Evolutionary conservation across 2,329 filamentous ascomycete genomes (phyloP), one percentile per base, ranked within the genome.

Genomic region (Xylaria sp.): DNA sequence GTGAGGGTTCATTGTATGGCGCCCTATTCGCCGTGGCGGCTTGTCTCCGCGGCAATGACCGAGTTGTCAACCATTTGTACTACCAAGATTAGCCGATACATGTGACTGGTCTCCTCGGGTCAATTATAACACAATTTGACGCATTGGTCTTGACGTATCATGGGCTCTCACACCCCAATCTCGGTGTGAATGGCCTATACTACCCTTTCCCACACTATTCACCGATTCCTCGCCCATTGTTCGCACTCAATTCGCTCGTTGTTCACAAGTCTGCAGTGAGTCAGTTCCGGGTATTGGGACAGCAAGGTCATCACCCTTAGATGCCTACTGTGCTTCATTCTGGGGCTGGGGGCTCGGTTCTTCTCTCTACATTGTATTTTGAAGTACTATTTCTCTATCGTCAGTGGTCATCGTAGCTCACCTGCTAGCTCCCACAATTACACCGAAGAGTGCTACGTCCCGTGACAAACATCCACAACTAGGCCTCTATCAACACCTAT

Each of bases 1-100:
- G 63, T 60, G 63, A 63, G 25, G 28, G 58, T 35, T 35, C 52
- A 43, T 61, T 53, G 51, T 45, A 65, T 59, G 58, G 47, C 66
- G 58, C 61, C 58, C 56, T 60, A 60, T 52, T 46, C 45, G 49
- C 40, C 57, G 45, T 19, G 19, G 31, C 28, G 49, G 43, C 52
- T 56, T 4, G 51, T 23, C 46, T 33, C 8, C 54, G 64, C 64
- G 61, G 42, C 33, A 28, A 51, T 49, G 54, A 43, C 53, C 62
- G 61, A 57, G 49, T 31, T 50, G 46, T 62, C 33, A 28, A 54
- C 57, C 42, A 59, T 21, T 49, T 59, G 61, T 61, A 42, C 47
- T 52, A 64, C 64, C 33, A 6, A 23, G 21, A 42, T 14, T 31
- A 31, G 28, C 31, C 15, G 14, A 51, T 8, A 35, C 11, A 54